A percentile compares a stretch with the other conserved stretches of the same genome.
Conservation (phyloP, 2,329 filamentous ascomycete species). For the Penicillium decumbens region DNA sequence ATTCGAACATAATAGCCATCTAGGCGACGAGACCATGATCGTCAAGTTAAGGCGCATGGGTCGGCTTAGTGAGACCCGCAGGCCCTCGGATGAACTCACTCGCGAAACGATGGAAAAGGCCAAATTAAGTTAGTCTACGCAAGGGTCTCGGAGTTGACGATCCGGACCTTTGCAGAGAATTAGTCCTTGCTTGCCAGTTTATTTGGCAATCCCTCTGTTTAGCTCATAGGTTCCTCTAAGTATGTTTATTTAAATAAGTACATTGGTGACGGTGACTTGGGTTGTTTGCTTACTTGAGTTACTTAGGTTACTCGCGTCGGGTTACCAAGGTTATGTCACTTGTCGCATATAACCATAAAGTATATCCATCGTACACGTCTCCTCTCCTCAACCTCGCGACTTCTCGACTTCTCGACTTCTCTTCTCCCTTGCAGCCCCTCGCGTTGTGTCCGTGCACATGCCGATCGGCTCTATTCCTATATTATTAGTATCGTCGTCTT, state of each 20-base stretch:
- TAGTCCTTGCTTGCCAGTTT: background rate
- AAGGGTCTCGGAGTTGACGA: background rate
- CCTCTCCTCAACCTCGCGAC: background rate
- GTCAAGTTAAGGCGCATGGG: constrained; percentile 53
- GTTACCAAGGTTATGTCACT: background rate
- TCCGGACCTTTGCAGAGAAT: background rate
- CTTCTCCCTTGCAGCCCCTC: constrained; percentile 13
- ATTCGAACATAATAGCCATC: constrained; percentile 67
- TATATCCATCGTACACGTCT: background rate
- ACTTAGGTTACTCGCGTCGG: background rate
- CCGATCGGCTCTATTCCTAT: background rate
- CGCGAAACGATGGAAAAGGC: constrained; percentile 49
- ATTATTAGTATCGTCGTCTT: background rate
- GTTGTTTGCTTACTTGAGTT: too few relatives aligned
- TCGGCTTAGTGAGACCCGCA: constrained; percentile 50
- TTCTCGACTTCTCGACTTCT: too few relatives aligned
- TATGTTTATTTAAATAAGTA: too few relatives aligned
- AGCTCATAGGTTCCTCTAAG: too few relatives aligned
- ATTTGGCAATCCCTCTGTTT: background rate
- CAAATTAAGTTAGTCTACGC: constrained; percentile 37
- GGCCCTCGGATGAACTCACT: constrained; percentile 51
- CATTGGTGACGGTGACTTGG: too few relatives aligned
- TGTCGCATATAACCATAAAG: background rate
- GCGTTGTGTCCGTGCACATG: constrained; percentile 13
- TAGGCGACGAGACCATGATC: constrained; percentile 65